These are phyloP conservation scores for Neurospora sp. DNA, from an alignment of 495 filamentous ascomycete species.

Conservation along the genomic window DNA sequence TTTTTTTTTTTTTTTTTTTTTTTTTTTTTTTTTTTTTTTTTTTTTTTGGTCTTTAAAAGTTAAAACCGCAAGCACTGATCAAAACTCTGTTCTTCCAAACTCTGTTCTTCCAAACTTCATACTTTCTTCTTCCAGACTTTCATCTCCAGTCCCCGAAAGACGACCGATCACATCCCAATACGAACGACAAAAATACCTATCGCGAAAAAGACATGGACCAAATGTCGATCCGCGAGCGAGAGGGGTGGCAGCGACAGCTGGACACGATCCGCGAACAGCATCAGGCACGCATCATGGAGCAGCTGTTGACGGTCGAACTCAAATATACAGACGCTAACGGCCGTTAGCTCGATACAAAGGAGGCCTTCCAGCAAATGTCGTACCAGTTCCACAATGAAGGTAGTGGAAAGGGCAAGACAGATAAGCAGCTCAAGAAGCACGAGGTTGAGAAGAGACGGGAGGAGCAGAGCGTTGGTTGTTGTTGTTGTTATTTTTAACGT, in stretches of 20 bases:
- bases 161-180: background rate
- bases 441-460: conserved; percentile 62
- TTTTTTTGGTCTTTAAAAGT: background rate
- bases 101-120: background rate
- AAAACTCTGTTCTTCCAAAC: background rate
- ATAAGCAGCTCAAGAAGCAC: conserved; percentile 94
- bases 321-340: conserved; percentile 86
- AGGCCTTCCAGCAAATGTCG: conserved; percentile 80
- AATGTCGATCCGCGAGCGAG: conserved; percentile 80
- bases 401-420: conserved; percentile 94
- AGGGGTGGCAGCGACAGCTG: conserved; percentile 76
- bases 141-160: background rate
- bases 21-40: too few relatives aligned
- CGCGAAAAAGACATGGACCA: conserved; percentile 35
- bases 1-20: too few relatives aligned
- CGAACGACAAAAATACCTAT: background rate
- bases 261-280: conserved; percentile 79
- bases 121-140: background rate
- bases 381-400: conserved; percentile 99
- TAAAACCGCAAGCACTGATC: background rate
- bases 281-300: conserved; percentile 57
- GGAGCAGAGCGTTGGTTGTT: too few relatives aligned
- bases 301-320: conserved; percentile 79
- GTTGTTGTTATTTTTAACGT: too few relatives aligned
- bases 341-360: conserved; percentile 77